Evolutionary conservation across 2,329 filamentous ascomycete species (phyloP), one percentile per base, ranked within the genome.

Genomic region (Sclerotinia trifoliorum): DNA sequence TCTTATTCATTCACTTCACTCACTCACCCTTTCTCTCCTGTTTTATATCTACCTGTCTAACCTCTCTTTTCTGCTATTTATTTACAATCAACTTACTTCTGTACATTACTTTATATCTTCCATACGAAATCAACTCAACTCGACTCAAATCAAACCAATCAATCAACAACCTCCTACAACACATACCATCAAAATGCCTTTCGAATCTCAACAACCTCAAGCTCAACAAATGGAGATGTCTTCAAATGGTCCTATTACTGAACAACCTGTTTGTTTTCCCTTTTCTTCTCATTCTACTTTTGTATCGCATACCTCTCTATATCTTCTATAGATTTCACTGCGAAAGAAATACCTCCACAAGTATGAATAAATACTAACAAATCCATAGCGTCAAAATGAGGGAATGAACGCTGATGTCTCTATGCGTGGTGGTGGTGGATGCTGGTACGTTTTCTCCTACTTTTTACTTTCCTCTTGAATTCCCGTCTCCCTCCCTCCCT

Each of bases 141-240:
- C 52, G 5, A 19, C 29, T n/a, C 54, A 35, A 56, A 6, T 17
- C 32, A 35, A 8, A 1, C 6, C 32, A 35, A 35, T 11, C 21
- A 48, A 49, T 62, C 42, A 15, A n/a, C 26, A 5, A 42, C 26
- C 46, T 11, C 51, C 15, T 39, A 32, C 13, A 13, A 17, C 24
- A 32, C 21, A 35, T 13, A n/a, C 49, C 15, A 48, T 67, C 56
- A 67, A 55, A 35, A 67, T 67, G 65, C 26, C 65, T 62, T 39
- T 67, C 44, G 65, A 67, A 67, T 24, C 56, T 26, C 65, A 67
- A 63, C 65, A 67, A 67, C 65, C 65, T 2, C 65, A 67, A 67
- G 57, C 56, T 44, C 65, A 67, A 21, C 65, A 67, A 54, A 67
- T 67, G 65, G 65, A 67, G 35, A 61, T 67, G 56, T 42, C 65